Evolutionary conservation across 202 grass and related monocot species (phyloP).

Genomic region (Carex arenaria): DNA sequence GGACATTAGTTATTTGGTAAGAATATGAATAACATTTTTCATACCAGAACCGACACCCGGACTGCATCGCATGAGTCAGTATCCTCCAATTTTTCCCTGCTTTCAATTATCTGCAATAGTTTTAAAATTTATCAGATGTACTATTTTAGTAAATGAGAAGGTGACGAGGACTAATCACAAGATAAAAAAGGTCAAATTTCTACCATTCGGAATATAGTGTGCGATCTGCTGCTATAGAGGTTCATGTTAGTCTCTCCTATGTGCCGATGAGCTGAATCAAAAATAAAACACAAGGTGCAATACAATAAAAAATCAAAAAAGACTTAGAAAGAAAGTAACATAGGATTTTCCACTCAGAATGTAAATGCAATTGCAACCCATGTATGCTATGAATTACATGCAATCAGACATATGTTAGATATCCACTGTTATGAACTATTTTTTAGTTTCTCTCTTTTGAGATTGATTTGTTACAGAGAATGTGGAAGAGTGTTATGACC

Average conservation of each 20-base stretch:
- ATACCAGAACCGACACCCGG: slow-evolving; percentile 86
- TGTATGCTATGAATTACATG: background rate
- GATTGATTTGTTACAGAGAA: background rate
- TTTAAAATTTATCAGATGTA: slow-evolving; percentile 13
- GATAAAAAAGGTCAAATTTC: slow-evolving; percentile 10
- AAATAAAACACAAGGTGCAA: slow-evolving; percentile 2
- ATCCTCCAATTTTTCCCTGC: slow-evolving; percentile 60
- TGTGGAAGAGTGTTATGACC: background rate
- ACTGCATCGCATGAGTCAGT: slow-evolving; percentile 79
- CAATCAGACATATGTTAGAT: background rate
- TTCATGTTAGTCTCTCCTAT: slow-evolving; percentile 99
- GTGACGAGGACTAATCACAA: slow-evolving; percentile 12
- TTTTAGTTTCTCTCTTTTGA: too few relatives aligned
- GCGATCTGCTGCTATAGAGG: slow-evolving; percentile 89
- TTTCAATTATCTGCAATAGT: slow-evolving; percentile 75
- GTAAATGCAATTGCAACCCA: background rate
- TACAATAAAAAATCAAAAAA: background rate
- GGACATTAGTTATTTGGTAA: background rate
- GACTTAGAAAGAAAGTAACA: background rate
- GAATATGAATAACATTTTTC: background rate
- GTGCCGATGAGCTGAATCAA: slow-evolving; percentile 70
- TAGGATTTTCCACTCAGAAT: slow-evolving; percentile 1
- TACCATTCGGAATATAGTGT: slow-evolving; percentile 98
- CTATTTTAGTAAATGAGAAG: slow-evolving; percentile 12
- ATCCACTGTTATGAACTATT: too few relatives aligned